Base-by-base conservation (phyloP, 192 early-diverging fungal species). In the Podila epicladia region DNA sequence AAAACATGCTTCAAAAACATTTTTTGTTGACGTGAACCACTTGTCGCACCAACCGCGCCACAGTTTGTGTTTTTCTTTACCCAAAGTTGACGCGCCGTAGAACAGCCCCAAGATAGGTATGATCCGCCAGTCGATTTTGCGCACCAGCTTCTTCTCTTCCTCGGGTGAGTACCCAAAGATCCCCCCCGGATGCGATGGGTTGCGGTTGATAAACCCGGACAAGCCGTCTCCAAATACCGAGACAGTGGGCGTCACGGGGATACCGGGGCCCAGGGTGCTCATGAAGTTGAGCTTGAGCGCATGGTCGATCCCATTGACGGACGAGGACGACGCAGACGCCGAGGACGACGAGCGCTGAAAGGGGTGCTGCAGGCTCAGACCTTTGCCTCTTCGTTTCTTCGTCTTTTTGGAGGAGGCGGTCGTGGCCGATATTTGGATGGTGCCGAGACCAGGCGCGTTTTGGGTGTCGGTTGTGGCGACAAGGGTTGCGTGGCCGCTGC, bases 71-170 rank as follows among this genome's bases (percentile, higher is more conserved):
- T 22, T 57, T 32, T 38, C 1, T 64, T 58, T 72, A 79, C 76
- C 64, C 2, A 79, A 60, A 3, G 69, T 72, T 2, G 76, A 79
- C 19, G 65, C 60, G 17, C 48, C 69, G 50, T 85, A 85, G 58
- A 82, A 66, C 29, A 85, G 61, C 6, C 72, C 69, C 33, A 85
- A 20, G 20, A 75, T 85, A 9, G 83, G 78, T 13, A 85, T 65
- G 24, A 82, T 55, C n/a, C 78, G 38, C 60, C 79, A 66, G 63
- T 85, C 83, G 22, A 85, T 82, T 64, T 82, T 85, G n/a, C 70
- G 64, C 22, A 85, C 83, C 9, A 85, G 48, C 5, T 33, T 55
- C 24, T 75, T 66, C 63, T 85, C 83, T 22, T 77, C 82, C 64
- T 73, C 74, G 31, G 67, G 67, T 3, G 67, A 57, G 38, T 79